Conservation (phyloP, 768 basidiomycete species). For the Lactarius sp. region DNA sequence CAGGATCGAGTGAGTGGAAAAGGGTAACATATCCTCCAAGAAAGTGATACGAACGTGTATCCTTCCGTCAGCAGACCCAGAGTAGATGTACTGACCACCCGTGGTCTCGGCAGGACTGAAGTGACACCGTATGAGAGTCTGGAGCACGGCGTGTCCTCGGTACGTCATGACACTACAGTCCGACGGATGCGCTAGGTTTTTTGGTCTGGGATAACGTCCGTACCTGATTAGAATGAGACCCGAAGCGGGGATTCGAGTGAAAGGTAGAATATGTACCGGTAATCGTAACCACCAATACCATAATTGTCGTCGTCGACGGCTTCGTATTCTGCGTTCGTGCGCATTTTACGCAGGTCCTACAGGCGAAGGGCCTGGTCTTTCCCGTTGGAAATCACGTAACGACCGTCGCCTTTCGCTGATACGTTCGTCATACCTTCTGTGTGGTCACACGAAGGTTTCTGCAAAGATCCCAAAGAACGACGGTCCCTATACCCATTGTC, state of each 20-base stretch:
- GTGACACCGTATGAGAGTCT: constrained; percentile 92
- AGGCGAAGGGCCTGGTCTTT: constrained; percentile 91
- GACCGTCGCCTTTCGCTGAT: constrained; percentile 92
- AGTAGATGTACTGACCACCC: constrained; percentile 90
- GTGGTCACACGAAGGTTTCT: constrained; percentile 91
- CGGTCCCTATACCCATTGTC: constrained; percentile 40
- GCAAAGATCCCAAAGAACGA: constrained; percentile 41
- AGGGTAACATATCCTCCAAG: neutral
- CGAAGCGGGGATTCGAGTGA: constrained; percentile 2
- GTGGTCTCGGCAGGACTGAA: constrained; percentile 94
- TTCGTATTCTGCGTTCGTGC: constrained; percentile 64
- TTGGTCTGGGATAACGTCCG: constrained; percentile 61
- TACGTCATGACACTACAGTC: constrained; percentile 97
- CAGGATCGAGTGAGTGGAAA: neutral
- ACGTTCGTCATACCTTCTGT: constrained; percentile 96
- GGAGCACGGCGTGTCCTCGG: constrained; percentile 82
- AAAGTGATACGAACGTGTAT: constrained; percentile 58
- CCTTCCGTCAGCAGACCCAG: constrained; percentile 80
- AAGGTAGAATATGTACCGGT: constrained; percentile 51
- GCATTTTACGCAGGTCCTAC: constrained; percentile 95
- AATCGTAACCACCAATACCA: constrained; percentile 66
- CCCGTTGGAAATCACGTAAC: constrained; percentile 92
- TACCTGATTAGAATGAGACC: constrained; percentile 38
- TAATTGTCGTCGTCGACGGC: constrained; percentile 45
- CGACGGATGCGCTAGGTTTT: constrained; percentile 61